A percentile compares a stretch with the other conserved stretches of the same genome.
phyloP scores from a whole-genome alignment of 495 filamentous ascomycete genomes.

The Penicillium dipodomyicola region DNA sequence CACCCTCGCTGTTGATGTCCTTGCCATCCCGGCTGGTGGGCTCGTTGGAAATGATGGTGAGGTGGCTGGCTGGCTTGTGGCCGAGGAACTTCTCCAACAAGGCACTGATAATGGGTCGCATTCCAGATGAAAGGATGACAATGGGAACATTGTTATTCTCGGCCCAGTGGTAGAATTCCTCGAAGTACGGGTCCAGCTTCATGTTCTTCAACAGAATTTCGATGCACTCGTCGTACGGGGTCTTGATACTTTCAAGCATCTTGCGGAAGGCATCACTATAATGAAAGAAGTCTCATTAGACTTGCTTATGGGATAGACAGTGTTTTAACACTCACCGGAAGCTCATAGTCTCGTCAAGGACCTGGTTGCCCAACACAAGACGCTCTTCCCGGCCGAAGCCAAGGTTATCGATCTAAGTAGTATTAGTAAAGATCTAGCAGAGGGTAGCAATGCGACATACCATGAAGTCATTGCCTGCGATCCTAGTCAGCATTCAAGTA shows the following conservation, averaged over 20 bases:
- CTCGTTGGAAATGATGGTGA: conserved; percentile 84
- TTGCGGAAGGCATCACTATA: conserved; percentile 72
- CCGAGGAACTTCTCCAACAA: conserved; percentile 77
- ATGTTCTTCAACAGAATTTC: conserved; percentile 73
- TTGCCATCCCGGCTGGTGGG: conserved; percentile 65
- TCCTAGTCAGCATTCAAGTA: conserved; percentile 22
- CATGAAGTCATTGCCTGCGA: conserved; percentile 81
- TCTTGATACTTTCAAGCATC: conserved; percentile 81
- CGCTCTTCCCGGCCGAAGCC: conserved; percentile 73
- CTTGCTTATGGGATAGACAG: neutral
- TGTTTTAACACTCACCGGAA: conserved; percentile 58
- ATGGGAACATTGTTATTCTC: conserved; percentile 80
- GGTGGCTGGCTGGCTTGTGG: conserved; percentile 57
- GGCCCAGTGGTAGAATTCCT: conserved; percentile 80
- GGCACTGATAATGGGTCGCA: conserved; percentile 86
- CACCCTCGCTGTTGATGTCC: conserved; percentile 70
- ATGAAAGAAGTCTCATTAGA: neutral
- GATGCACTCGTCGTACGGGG: conserved; percentile 78
- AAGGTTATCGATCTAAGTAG: conserved; percentile 75
- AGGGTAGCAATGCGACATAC: conserved; percentile 33
- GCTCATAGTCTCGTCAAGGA: conserved; percentile 60
- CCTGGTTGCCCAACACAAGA: conserved; percentile 62
- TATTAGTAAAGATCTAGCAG: conserved; percentile 13
- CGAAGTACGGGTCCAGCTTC: conserved; percentile 81
- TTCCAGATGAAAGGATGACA: conserved; percentile 85